Evolutionary conservation across 129 eudicot genomes (phyloP).

Genomic region (Smallanthus sonchifolius): DNA sequence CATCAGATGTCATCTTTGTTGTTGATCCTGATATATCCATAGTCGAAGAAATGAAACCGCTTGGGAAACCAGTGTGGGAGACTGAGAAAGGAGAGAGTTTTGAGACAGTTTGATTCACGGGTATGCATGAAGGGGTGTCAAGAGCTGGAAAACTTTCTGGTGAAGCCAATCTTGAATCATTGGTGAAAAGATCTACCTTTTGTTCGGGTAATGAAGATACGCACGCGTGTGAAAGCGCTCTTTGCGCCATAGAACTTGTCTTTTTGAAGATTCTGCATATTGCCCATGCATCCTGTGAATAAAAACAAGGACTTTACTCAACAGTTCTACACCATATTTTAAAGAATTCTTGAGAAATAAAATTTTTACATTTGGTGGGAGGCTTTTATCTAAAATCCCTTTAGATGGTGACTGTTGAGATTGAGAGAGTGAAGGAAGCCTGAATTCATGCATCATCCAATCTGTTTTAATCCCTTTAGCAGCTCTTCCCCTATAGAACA

Average conservation of each 20-base stretch:
- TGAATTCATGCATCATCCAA: conserved; percentile 99
- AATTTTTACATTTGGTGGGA: conserved; percentile 59
- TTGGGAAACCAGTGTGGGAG: conserved; percentile 32
- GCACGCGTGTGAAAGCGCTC: conserved; percentile 83
- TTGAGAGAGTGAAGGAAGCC: conserved; percentile 53
- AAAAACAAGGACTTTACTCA: neutral
- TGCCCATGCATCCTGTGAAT: conserved; percentile 85
- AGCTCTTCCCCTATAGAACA: conserved; percentile 89
- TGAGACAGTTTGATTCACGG: conserved; percentile 27
- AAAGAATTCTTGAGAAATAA: neutral
- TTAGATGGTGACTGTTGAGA: conserved; percentile 45
- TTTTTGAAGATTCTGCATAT: conserved; percentile 93
- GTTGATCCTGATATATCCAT: conserved; percentile 33
- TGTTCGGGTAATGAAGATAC: conserved; percentile 47
- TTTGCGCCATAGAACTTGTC: conserved; percentile 69
- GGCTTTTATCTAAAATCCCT: conserved; percentile 52
- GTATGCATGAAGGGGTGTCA: conserved; percentile 40
- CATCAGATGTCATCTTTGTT: conserved; percentile 32
- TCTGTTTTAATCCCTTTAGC: conserved; percentile 92
- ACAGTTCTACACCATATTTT: neutral
- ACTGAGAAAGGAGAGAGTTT: conserved; percentile 23
- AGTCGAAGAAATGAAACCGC: conserved; percentile 48
- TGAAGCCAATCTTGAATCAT: conserved; percentile 28
- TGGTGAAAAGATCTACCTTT: conserved; percentile 17
- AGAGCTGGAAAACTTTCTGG: conserved; percentile 41